These are phyloP conservation scores for Triticum monococcum DNA, from an alignment of 176 grass and related monocot genomes.

Conservation along the genomic window DNA sequence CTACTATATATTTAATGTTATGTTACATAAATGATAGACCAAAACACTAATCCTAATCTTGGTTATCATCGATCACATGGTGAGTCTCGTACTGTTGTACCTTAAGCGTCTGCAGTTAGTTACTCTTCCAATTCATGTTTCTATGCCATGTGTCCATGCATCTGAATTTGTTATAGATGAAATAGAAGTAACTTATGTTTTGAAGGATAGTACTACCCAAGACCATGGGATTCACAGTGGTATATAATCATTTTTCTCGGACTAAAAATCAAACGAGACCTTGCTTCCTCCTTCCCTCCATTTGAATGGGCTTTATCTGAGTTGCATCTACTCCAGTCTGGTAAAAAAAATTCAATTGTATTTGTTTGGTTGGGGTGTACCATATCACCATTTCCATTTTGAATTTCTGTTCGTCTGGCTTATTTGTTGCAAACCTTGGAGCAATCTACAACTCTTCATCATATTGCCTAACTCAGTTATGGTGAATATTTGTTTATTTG, in stretches of 20 bases:
- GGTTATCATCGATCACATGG: background rate
- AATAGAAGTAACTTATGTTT: background rate
- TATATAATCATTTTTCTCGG: too few relatives aligned
- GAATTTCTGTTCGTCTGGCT: background rate
- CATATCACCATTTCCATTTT: background rate
- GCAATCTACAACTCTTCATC: background rate
- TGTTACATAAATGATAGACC: background rate
- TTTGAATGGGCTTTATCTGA: background rate
- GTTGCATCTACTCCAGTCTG: background rate
- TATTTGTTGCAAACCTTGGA: background rate
- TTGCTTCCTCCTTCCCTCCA: background rate
- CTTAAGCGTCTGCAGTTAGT: background rate
- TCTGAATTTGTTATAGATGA: background rate
- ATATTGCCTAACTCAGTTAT: background rate
- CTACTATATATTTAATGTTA: background rate
- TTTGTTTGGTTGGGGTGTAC: background rate
- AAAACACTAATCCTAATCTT: background rate
- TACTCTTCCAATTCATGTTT: background rate
- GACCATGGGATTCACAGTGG: background rate
- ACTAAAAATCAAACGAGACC: background rate
- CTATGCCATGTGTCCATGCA: background rate
- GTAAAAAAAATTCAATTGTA: background rate
- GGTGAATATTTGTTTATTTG: background rate
- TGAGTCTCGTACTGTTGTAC: background rate
- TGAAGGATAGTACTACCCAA: background rate